A percentile compares a stretch with the other conserved stretches of the same genome.
These are phyloP conservation scores for Eucalyptus pauciflora DNA, from an alignment of 345 rosid species.

Conservation along the genomic window DNA sequence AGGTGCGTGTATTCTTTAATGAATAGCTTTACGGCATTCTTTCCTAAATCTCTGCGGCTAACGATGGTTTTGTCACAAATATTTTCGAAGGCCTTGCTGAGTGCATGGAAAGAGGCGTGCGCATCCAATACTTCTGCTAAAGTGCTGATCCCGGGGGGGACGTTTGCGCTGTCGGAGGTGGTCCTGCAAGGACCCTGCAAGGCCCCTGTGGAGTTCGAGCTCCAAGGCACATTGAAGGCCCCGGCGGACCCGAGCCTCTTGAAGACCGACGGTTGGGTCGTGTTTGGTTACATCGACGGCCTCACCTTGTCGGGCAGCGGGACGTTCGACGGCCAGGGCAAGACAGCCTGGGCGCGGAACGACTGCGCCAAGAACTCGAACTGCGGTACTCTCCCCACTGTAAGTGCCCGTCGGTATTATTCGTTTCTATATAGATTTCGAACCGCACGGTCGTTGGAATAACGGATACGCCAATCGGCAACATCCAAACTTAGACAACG, in stretches of 20 bases:
- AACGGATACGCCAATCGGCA: background rate
- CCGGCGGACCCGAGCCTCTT: slow-evolving; percentile 4
- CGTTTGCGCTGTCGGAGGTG: slow-evolving; percentile 7
- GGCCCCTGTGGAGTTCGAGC: background rate
- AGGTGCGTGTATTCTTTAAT: background rate
- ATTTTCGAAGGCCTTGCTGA: slow-evolving; percentile 1
- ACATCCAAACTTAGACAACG: background rate
- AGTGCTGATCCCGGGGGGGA: slow-evolving; percentile 31
- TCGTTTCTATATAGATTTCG: background rate
- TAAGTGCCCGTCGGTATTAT: background rate
- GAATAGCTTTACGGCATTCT: background rate
- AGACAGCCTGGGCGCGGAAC: slow-evolving; percentile 18
- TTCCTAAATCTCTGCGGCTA: background rate
- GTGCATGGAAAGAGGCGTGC: slow-evolving; percentile 43
- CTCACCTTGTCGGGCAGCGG: slow-evolving; percentile 32
- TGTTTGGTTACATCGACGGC: slow-evolving; percentile 14
- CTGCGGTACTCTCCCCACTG: slow-evolving; percentile 29
- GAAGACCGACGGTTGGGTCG: slow-evolving; percentile 29
- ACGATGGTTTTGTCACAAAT: background rate
- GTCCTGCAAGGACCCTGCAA: slow-evolving; percentile 34
- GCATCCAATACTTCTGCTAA: slow-evolving; percentile 8
- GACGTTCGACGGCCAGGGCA: slow-evolving; percentile 49
- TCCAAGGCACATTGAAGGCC: slow-evolving; percentile 31
- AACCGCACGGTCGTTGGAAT: background rate
- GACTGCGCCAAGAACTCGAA: slow-evolving; percentile 6